These are phyloP conservation scores for Umbilicaria muhlenbergii DNA, from an alignment of 495 filamentous ascomycete genomes.

Conservation along the genomic window DNA sequence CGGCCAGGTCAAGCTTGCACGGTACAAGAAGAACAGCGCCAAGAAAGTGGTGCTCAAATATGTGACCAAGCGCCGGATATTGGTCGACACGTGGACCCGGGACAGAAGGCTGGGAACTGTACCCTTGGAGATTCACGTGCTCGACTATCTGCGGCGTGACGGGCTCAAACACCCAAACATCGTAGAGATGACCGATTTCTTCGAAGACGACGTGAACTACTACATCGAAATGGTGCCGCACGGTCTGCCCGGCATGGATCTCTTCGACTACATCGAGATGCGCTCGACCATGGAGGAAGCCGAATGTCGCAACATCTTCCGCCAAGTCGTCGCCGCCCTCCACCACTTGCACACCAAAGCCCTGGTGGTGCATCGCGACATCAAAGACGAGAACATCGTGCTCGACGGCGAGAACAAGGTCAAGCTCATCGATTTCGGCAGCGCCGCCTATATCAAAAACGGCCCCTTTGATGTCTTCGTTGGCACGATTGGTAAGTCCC, in stretches of 20 bases:
- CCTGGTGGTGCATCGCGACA: slow-evolving; percentile 87
- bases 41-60: slow-evolving; percentile 94
- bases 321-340: slow-evolving; percentile 76
- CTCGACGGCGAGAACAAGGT: slow-evolving; percentile 90
- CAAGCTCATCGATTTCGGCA: slow-evolving; percentile 96
- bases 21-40: slow-evolving; percentile 57
- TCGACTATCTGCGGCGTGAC: slow-evolving; percentile 83
- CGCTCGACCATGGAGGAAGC: slow-evolving; percentile 90
- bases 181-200: slow-evolving; percentile 97
- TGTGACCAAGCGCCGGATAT: slow-evolving; percentile 89
- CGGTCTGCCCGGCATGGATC: slow-evolving; percentile 92
- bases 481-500: slow-evolving; percentile 78
- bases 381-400: slow-evolving; percentile 97
- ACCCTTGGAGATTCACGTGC: slow-evolving; percentile 90
- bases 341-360: slow-evolving; percentile 87
- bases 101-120: slow-evolving; percentile 93
- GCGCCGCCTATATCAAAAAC: slow-evolving; percentile 93
- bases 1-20: slow-evolving; percentile 91
- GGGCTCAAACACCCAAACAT: slow-evolving; percentile 87
- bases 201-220: slow-evolving; percentile 95
- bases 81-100: slow-evolving; percentile 97
- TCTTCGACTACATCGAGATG: slow-evolving; percentile 97
- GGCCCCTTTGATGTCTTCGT: slow-evolving; percentile 99
- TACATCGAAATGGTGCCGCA: slow-evolving; percentile 99
- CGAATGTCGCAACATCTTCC: slow-evolving; percentile 89